These are phyloP conservation scores for Globisporangium takayamanum DNA, from an alignment of 352 stramenopile species.

Conservation along the genomic window DNA sequence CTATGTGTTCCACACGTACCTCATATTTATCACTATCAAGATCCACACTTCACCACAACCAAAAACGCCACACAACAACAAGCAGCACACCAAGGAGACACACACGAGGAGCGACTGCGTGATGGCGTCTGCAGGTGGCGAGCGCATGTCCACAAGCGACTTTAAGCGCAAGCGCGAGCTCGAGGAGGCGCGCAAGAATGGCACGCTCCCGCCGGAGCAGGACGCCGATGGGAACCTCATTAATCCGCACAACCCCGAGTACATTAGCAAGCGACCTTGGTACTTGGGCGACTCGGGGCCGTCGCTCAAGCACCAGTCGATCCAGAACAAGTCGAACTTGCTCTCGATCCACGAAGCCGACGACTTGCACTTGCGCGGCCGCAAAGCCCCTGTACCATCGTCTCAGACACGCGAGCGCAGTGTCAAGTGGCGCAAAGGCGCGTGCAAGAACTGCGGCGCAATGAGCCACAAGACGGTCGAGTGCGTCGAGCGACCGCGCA, in stretches of 20 bases:
- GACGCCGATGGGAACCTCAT: conserved; percentile 95
- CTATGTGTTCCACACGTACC: background rate
- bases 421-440: conserved; percentile 83
- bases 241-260: conserved; percentile 99
- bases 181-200: conserved; percentile 87
- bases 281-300: conserved; percentile 94
- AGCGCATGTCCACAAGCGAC: conserved; percentile 71
- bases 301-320: conserved; percentile 93
- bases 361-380: conserved; percentile 58
- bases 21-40: background rate
- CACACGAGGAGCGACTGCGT: background rate
- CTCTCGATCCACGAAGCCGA: conserved; percentile 89
- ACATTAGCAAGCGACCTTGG: conserved; percentile 99
- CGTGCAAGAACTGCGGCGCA: conserved; percentile 93
- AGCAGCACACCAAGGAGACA: background rate
- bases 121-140: conserved; percentile 58
- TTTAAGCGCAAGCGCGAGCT: conserved; percentile 88
- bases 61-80: background rate
- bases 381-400: conserved; percentile 10
- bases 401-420: conserved; percentile 6
- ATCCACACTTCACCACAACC: background rate
- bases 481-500: conserved; percentile 91
- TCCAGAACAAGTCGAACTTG: conserved; percentile 88
- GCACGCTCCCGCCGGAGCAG: conserved; percentile 80
- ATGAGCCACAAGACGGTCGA: conserved; percentile 90